Base-by-base conservation (phyloP, 345 rosid genomes). In the Ricinus communis region DNA sequence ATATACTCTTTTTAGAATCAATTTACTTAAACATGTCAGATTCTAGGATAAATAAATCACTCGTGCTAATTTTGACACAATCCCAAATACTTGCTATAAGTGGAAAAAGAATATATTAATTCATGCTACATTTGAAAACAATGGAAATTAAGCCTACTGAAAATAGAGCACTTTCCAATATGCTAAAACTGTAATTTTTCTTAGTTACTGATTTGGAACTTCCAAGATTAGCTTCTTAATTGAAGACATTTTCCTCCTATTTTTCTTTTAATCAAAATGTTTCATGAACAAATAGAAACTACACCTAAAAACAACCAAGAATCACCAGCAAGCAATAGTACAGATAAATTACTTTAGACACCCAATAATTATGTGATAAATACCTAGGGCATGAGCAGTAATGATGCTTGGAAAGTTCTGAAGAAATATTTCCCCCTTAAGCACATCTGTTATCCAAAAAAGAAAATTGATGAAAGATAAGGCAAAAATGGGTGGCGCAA, bases 361-460 rank as follows among this genome's bases (percentile, higher is more conserved):
- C 36, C n/a, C 40, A 38, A n/a, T 24, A 38, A 30, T 25, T 25
- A 8, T 18, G 14, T 21, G 30, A 56, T 18, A 71, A 72, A 69
- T 86, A 92, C 99, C 99, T 80, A 95, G 80, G 65, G 90, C 96
- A 78, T 95, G 98, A 79, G 97, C 94, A 61, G 87, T 77, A 71
- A 90, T 78, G 57, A 95, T 88, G 75, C 99, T 95, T 62, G 99
- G 98, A 82, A 92, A 80, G 84, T 92, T 95, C 66, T 92, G 99
- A 74, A 95, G 97, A 88, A 95, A 95, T 80, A 95, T 86, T 80
- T 95, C 93, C 68, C 99, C 98, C 77, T 89, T 90, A 8, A 95
- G 97, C 75, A 92, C 93, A 83, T 92, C 98, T 95, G 83, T 31
- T n/a, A 68, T 65, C 49, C 47, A 31, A 75, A 76, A 76, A 15